Conservation (phyloP, 2,329 filamentous ascomycete genomes). For the Coniochaeta sp. region DNA sequence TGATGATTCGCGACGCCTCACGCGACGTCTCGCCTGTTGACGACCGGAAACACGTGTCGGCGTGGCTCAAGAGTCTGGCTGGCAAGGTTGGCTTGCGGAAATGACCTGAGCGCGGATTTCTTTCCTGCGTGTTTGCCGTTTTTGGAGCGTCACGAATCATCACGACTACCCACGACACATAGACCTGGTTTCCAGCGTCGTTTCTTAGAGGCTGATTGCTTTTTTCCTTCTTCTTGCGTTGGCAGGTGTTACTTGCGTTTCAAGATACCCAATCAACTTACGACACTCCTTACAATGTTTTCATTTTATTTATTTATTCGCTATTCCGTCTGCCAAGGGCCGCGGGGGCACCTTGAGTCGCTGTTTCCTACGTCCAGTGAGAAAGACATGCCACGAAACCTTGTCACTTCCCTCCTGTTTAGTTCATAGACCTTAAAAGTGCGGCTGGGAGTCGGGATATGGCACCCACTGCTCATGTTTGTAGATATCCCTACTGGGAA, state of each 20-base stretch:
- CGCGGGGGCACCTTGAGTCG: background rate
- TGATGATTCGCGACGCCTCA: slow-evolving; percentile 37
- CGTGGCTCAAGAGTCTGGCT: slow-evolving; percentile 40
- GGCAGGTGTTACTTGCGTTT: background rate
- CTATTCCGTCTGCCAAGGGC: background rate
- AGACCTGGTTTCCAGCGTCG: background rate
- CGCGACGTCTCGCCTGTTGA: slow-evolving; percentile 15
- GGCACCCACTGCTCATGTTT: background rate
- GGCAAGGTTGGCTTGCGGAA: slow-evolving; percentile 32
- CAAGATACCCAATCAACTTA: background rate
- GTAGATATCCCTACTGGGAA: background rate
- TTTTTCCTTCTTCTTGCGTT: background rate
- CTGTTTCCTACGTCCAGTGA: background rate
- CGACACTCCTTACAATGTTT: background rate
- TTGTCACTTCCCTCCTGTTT: background rate
- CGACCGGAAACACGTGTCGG: slow-evolving; percentile 34
- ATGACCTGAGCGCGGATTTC: slow-evolving; percentile 8
- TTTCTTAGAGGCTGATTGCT: background rate
- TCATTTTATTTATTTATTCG: background rate
- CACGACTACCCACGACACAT: background rate
- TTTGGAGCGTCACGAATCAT: background rate
- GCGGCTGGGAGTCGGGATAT: background rate
- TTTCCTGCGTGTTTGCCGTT: background rate
- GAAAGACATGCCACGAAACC: background rate
- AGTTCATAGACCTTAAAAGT: background rate